Base-by-base conservation (phyloP, 352 stramenopile species). In the Blastocystis sp. region DNA sequence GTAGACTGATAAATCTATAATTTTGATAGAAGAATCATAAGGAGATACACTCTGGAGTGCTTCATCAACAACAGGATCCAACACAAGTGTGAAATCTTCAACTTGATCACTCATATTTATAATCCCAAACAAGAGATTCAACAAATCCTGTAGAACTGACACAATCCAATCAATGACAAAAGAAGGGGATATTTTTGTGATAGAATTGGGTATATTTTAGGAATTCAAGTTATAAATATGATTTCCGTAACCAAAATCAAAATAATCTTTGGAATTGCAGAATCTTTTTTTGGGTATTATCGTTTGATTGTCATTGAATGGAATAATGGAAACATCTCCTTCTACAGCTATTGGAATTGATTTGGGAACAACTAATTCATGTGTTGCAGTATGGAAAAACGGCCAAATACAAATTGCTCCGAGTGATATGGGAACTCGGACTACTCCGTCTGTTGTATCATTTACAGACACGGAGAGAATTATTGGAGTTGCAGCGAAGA, bases 341-440 rank as follows among this genome's bases (percentile, higher is more conserved):
- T 76, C 64, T 27, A 93, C 90, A 13, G 90, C 92, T 13, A 92
- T 94, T 76, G 93, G 93, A 90, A 95, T 95, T 89, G 93, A 95
- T 91, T 77, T 95, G 60, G 93, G 93, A 57, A 95, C 93, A 27
- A 95, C 93, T 57, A 94, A 94, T 90, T 93, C 90, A 53, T 98
- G 95, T 90, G 96, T 98, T 79, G 95, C 95, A 90, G 96, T 98
- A 80, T 98, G 95, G 93, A 95, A 98, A 92, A 98, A 98, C 90
- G 94, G 95, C 81, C 96, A 97, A 89, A 96, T 99, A 56, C 97
- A 98, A 91, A 97, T 99, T 90, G 98, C 97, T 90, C 94, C 96
- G 59, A 99, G 95, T 90, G 93, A 95, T 92, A 59, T 75, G 91
- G 97, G 96, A 44, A 97, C 98, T 90, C 94, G 96, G 58, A 99